Percentiles rank a stretch among this genome's conserved stretches.
Conservation (phyloP, 2,329 filamentous ascomycete species). For the Emericellopsis atlantica region DNA sequence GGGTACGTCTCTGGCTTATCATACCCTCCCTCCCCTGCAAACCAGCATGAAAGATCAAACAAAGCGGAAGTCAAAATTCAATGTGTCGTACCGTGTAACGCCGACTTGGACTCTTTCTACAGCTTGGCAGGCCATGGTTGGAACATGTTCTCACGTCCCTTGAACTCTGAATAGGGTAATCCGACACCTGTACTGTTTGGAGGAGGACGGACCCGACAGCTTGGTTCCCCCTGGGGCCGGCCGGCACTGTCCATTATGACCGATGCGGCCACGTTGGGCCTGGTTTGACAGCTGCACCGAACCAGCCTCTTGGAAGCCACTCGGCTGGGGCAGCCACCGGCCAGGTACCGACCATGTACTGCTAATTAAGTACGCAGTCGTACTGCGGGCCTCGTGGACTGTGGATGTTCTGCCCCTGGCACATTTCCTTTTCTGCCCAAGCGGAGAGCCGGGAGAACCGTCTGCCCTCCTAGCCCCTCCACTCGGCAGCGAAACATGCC, state of each 20-base stretch:
- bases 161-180: not conserved
- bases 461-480: not conserved
- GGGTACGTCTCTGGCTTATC: too few species aligned
- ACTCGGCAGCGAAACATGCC: not conserved
- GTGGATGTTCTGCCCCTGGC: too few species aligned
- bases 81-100: too few species aligned
- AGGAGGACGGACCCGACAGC: not conserved
- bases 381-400: not conserved
- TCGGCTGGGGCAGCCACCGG: not conserved
- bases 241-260: not conserved
- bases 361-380: too few species aligned
- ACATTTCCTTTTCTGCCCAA: not conserved
- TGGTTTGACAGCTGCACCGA: conserved; percentile 4
- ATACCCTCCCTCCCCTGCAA: too few species aligned
- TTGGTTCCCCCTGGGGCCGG: not conserved
- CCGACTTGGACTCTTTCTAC: too few species aligned
- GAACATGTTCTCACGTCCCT: too few species aligned
- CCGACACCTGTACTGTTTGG: too few species aligned
- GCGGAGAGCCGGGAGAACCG: not conserved
- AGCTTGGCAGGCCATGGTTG: too few species aligned
- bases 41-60: too few species aligned
- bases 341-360: conserved; percentile 1
- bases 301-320: not conserved
- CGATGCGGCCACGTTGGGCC: conserved; percentile 4
- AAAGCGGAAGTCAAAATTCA: too few species aligned